phyloP scores from a whole-genome alignment of 192 early-diverging fungal species.

The Gamsiella multidivaricata region DNA sequence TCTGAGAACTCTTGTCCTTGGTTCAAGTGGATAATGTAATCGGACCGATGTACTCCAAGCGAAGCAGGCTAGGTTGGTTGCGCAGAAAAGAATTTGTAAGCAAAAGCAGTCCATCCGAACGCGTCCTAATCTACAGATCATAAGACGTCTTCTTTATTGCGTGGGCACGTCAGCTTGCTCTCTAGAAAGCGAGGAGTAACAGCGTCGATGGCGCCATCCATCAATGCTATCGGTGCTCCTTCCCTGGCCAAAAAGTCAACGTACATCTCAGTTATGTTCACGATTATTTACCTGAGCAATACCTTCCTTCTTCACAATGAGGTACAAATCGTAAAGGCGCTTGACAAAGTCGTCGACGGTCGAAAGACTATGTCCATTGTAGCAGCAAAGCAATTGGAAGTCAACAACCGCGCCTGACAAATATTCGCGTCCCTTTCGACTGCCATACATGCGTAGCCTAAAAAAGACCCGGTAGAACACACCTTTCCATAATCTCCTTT shows the following conservation, averaged over 20 bases:
- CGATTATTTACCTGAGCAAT: conserved; percentile 63
- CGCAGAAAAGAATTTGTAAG: conserved; percentile 10
- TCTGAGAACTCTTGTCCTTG: conserved; percentile 56
- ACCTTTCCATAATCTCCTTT: conserved; percentile 76
- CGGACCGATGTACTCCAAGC: conserved; percentile 91
- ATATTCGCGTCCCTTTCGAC: background rate
- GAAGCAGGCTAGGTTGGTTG: conserved; percentile 59
- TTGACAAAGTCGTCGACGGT: conserved; percentile 88
- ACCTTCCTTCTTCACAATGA: conserved; percentile 67
- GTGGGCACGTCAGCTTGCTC: too few relatives aligned
- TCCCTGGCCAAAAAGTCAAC: background rate
- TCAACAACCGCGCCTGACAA: too few relatives aligned
- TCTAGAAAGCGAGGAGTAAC: background rate
- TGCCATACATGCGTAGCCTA: background rate
- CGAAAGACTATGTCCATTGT: conserved; percentile 61
- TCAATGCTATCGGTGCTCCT: too few relatives aligned
- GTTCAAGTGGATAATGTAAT: conserved; percentile 87
- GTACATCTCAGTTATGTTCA: background rate
- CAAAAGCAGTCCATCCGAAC: conserved; percentile 13
- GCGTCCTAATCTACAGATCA: too few relatives aligned
- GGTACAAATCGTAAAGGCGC: conserved; percentile 82
- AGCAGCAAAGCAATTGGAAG: conserved; percentile 1
- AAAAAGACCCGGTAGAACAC: background rate
- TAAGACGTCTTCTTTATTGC: too few relatives aligned
- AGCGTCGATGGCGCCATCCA: conserved; percentile 32